Conservation (phyloP, 805 yeast species). For the Wickerhamia fluorescens region DNA sequence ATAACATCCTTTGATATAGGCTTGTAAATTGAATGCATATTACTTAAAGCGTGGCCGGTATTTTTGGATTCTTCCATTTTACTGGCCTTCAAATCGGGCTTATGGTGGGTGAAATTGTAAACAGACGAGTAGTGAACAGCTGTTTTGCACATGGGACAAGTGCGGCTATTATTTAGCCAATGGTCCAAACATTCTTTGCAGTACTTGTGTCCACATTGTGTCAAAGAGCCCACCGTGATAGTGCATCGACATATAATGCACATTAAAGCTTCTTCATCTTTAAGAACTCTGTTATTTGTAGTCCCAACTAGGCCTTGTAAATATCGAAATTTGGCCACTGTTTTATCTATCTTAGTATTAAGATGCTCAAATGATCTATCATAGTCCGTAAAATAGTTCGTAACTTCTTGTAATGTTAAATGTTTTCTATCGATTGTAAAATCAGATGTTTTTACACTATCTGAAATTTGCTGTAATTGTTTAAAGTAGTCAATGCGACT, state of each 20-base stretch:
- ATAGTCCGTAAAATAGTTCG: conserved; percentile 1
- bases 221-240: conserved; percentile 69
- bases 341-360: conserved; percentile 17
- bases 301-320: conserved; percentile 19
- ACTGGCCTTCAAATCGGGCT: conserved; percentile 44
- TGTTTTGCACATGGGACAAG: conserved; percentile 81
- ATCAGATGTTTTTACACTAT: conserved; percentile 47
- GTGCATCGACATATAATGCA: conserved; percentile 77
- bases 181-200: conserved; percentile 72
- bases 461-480: conserved; percentile 81
- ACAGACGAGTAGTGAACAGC: conserved; percentile 43
- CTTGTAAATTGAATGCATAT: conserved; percentile 36
- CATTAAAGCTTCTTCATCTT: conserved; percentile 33
- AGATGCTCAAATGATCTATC: conserved; percentile 1
- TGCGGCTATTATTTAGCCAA: conserved; percentile 55
- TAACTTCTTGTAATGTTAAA: conserved; percentile 10
- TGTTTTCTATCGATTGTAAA: conserved; percentile 28
- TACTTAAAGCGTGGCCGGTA: conserved; percentile 5
- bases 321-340: conserved; percentile 30
- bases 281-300: conserved; percentile 4
- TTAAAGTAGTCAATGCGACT: conserved; percentile 75
- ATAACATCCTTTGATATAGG: conserved; percentile 37
- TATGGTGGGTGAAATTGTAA: conserved; percentile 61
- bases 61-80: conserved; percentile 24
- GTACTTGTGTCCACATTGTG: conserved; percentile 88